Evolutionary conservation across 257 asterid species (phyloP), one percentile per base, ranked within the genome.

Genomic region (Solanum infundibuliforme): DNA sequence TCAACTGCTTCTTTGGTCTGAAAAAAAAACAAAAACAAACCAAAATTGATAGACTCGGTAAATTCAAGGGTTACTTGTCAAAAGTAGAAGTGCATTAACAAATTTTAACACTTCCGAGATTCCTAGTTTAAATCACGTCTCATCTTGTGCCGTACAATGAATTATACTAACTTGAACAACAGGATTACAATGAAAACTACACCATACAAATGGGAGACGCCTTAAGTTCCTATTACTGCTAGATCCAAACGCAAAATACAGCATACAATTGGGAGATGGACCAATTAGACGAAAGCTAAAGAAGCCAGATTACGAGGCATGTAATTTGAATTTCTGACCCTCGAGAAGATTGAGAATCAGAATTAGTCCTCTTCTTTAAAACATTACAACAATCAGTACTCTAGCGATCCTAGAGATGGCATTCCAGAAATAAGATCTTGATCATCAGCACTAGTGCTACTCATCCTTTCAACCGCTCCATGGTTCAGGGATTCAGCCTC

Each of bases 341-440:
- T 34, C 6, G 39, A 31, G 6, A 65, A 36, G 65, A 34, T 62
- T 3, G 65, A 41, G 32, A 35, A 62, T 86, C 62, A 41, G 62
- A 39, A 76, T 5, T 18, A 41, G n/a, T n/a, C 60, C 46, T 77
- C 84, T 77, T 41, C 62, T 77, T 77, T 77, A 25, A 5, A 77
- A 23, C 35, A 77, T 77, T n/a, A 77, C 84, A 77, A 41, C 36
- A 25, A 77, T 93, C 91, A 95, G 90, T 94, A 93, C 43, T 93
- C 96, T 2, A 93, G 96, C 27, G 96, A 94, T 87, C 95, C 97
- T 86, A 94, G 87, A 74, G 95, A 93, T 21, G 98, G 95, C 88
- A 94, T 92, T 75, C 95, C 93, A 73, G 93, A 87, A 32, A 88
- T 84, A 34, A 95, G 88, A 89, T 91, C 93, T 77, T 90, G 96